These are phyloP conservation scores for Apiospora arundinis DNA, from an alignment of 2,329 filamentous ascomycete species.

Conservation along the genomic window DNA sequence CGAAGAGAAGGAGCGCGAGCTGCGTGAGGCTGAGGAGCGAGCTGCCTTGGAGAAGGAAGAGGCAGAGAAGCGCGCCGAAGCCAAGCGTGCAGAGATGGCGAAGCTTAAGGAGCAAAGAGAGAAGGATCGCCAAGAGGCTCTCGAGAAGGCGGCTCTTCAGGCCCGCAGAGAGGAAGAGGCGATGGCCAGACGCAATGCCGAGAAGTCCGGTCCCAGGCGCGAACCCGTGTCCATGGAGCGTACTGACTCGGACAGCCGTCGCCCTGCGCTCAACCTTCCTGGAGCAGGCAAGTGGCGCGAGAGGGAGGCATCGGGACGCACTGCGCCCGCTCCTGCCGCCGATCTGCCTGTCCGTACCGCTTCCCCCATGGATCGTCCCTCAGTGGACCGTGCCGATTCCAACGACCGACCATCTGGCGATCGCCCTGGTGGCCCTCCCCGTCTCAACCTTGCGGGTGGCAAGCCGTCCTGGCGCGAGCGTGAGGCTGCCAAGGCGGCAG, in stretches of 20 bases:
- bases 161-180: conserved; percentile 88
- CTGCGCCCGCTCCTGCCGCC: conserved; percentile 40
- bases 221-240: conserved; percentile 49
- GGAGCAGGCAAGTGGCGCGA: conserved; percentile 53
- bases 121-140: conserved; percentile 70
- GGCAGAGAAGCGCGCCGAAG: conserved; percentile 78
- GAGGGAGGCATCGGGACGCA: conserved; percentile 41
- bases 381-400: conserved; percentile 47
- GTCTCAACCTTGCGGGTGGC: conserved; percentile 57
- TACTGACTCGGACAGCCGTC: conserved; percentile 34
- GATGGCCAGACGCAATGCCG: conserved; percentile 73
- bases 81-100: conserved; percentile 73
- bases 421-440: conserved; percentile 51
- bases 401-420: conserved; percentile 49
- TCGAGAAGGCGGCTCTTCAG: conserved; percentile 72
- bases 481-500: conserved; percentile 54
- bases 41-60: conserved; percentile 84
- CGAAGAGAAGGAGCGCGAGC: conserved; percentile 81
- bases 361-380: conserved; percentile 25
- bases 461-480: conserved; percentile 66
- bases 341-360: conserved; percentile 38
- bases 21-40: conserved; percentile 86
- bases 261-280: conserved; percentile 36
- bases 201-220: conserved; percentile 55
- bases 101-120: conserved; percentile 71